A percentile compares a stretch with the other conserved stretches of the same genome.
phyloP scores from a whole-genome alignment of 1,284 basidiomycete genomes.

The Termitomyces sp. region DNA sequence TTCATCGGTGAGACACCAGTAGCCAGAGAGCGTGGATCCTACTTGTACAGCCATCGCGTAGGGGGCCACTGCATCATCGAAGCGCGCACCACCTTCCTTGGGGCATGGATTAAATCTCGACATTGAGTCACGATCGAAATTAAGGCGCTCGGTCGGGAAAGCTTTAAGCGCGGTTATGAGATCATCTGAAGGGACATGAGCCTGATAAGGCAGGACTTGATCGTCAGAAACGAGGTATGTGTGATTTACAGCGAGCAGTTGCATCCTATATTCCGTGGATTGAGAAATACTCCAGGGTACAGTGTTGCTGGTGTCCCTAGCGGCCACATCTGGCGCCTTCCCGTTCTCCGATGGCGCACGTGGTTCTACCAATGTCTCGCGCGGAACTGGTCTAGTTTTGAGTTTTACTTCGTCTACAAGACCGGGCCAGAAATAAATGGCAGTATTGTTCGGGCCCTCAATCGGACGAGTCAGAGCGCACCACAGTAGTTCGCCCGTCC shows the following conservation, averaged over 20 bases:
- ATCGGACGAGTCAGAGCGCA: constrained; percentile 55
- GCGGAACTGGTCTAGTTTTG: constrained; percentile 31
- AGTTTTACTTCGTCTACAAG: constrained; percentile 56
- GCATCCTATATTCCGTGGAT: constrained; percentile 54
- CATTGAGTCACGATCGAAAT: constrained; percentile 36
- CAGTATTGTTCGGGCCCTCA: constrained; percentile 30
- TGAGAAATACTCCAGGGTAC: constrained; percentile 56
- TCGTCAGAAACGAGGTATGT: constrained; percentile 43
- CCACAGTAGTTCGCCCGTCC: constrained; percentile 73
- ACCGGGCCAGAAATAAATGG: constrained; percentile 68
- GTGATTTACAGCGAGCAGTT: constrained; percentile 53
- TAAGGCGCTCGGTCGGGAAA: constrained; percentile 40
- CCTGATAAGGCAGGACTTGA: constrained; percentile 66
- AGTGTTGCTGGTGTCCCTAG: constrained; percentile 9
- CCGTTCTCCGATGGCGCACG: constrained; percentile 10
- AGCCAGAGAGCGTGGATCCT: constrained; percentile 49
- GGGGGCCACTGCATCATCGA: constrained; percentile 47
- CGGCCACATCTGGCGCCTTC: constrained; percentile 6
- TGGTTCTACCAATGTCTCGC: constrained; percentile 18
- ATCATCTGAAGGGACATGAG: constrained; percentile 46
- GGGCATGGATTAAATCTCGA: constrained; percentile 47
- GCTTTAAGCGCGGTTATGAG: constrained; percentile 45
- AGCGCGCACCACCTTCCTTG: constrained; percentile 20
- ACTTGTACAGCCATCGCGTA: constrained; percentile 67
- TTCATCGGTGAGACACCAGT: constrained; percentile 67